phyloP scores from a whole-genome alignment of 768 basidiomycete species.

The Steccherinum ochraceum region DNA sequence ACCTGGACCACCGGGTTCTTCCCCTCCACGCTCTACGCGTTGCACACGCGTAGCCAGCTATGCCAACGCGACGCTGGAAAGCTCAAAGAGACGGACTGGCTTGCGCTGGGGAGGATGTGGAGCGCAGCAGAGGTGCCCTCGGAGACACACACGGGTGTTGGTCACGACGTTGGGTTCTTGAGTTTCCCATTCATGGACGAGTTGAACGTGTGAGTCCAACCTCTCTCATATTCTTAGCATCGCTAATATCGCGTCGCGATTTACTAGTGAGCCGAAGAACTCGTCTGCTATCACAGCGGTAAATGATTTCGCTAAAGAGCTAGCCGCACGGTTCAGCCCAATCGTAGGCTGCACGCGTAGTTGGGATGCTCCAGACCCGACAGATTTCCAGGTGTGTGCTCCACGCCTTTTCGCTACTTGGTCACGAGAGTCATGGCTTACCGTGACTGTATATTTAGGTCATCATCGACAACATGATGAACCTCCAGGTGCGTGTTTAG shows the following conservation, averaged over 20 bases:
- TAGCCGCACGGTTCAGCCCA: slow-evolving; percentile 52
- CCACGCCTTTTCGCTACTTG: too few relatives aligned
- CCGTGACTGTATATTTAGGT: slow-evolving; percentile 40
- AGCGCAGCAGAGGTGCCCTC: slow-evolving; percentile 47
- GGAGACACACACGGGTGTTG: slow-evolving; percentile 40
- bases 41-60: slow-evolving; percentile 44
- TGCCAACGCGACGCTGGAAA: slow-evolving; percentile 32
- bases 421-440: too few relatives aligned
- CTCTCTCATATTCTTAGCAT: too few relatives aligned
- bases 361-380: slow-evolving; percentile 56
- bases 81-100: slow-evolving; percentile 48
- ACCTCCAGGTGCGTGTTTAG: slow-evolving; percentile 39
- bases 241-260: too few relatives aligned
- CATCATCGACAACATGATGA: slow-evolving; percentile 81
- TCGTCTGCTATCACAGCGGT: slow-evolving; percentile 48
- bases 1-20: slow-evolving; percentile 70
- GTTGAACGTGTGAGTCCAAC: slow-evolving; percentile 41
- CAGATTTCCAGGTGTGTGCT: slow-evolving; percentile 45
- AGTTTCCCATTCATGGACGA: slow-evolving; percentile 66
- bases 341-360: slow-evolving; percentile 65
- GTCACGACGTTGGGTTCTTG: slow-evolving; percentile 68
- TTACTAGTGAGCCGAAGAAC: too few relatives aligned
- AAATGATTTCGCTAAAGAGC: slow-evolving; percentile 47
- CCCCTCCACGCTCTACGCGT: slow-evolving; percentile 51
- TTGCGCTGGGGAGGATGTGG: slow-evolving; percentile 44